These are phyloP conservation scores for Ogataea salicorniae DNA, from an alignment of 805 yeast species.

Conservation along the genomic window DNA sequence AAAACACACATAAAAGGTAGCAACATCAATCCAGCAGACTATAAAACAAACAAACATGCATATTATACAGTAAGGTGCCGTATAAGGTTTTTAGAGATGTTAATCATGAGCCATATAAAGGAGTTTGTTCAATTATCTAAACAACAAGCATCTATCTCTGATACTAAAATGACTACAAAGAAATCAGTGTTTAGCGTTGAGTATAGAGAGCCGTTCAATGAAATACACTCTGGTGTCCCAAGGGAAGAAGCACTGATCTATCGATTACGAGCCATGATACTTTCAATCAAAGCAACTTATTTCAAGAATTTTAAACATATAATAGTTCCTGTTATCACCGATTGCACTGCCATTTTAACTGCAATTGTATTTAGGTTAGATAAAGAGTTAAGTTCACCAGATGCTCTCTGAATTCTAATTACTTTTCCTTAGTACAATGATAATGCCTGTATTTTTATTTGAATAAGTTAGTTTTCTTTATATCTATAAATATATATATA, in stretches of 20 bases:
- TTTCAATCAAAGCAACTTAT: constrained; percentile 11
- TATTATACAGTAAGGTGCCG: constrained; percentile 11
- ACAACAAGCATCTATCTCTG: no score
- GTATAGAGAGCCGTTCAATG: constrained; percentile 4
- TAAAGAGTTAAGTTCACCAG: constrained; percentile 13
- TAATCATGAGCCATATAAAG: constrained; percentile 12
- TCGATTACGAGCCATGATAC: constrained; percentile 6
- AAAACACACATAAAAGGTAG: not conserved
- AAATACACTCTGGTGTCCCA: constrained; percentile 1
- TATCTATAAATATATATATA: not conserved
- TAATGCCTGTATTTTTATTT: not conserved
- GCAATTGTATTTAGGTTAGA: constrained; percentile 14
- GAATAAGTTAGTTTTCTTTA: no score
- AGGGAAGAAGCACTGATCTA: constrained; percentile 10
- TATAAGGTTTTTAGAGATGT: constrained; percentile 16
- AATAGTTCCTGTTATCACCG: constrained; percentile 20
- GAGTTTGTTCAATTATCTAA: no score
- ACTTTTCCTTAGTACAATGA: constrained; percentile 2
- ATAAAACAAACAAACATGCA: constrained; percentile 4
- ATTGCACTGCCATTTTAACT: constrained; percentile 15
- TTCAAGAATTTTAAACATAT: constrained; percentile 11
- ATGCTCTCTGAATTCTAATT: not conserved
- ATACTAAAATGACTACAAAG: not conserved
- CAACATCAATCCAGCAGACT: constrained; percentile 1
- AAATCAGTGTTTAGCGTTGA: not conserved